Conservation (phyloP, 306 rosid genomes). For the Prunus mongolica region DNA sequence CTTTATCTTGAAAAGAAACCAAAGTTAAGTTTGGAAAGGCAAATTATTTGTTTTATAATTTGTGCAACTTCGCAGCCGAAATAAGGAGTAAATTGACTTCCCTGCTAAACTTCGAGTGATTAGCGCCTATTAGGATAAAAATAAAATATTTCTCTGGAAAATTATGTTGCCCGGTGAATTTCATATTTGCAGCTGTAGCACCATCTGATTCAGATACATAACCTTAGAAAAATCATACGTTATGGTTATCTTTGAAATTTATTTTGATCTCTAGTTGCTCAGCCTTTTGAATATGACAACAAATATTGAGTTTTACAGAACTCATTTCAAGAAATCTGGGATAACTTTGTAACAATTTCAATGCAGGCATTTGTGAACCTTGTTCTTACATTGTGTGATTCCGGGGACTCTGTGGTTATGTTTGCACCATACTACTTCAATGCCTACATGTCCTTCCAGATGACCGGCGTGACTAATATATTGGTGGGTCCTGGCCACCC, state of each 20-base stretch:
- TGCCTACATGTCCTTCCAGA: conserved; percentile 88
- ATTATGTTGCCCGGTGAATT: not conserved
- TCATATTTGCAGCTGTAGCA: not conserved
- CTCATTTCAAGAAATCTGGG: conserved; percentile 16
- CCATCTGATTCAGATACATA: not conserved
- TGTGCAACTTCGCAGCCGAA: not conserved
- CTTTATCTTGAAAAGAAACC: not conserved
- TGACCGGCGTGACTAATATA: conserved; percentile 89
- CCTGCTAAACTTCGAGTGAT: not conserved
- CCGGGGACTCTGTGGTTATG: conserved; percentile 87
- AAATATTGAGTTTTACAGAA: not conserved
- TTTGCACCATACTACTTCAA: conserved; percentile 96
- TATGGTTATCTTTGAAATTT: not conserved
- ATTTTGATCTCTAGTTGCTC: not conserved
- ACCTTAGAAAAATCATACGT: not conserved
- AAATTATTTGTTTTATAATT: not conserved
- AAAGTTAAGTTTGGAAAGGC: not conserved
- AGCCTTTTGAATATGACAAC: not conserved
- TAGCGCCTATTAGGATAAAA: not conserved
- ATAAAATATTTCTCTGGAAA: not conserved
- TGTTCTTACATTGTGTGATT: conserved; percentile 92
- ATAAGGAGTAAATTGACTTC: not conserved
- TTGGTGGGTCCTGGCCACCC: conserved; percentile 79
- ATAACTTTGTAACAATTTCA: conserved; percentile 15
- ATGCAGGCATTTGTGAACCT: conserved; percentile 95